phyloP scores from a whole-genome alignment of 352 stramenopile species.

The Globisporangium alternatum region DNA sequence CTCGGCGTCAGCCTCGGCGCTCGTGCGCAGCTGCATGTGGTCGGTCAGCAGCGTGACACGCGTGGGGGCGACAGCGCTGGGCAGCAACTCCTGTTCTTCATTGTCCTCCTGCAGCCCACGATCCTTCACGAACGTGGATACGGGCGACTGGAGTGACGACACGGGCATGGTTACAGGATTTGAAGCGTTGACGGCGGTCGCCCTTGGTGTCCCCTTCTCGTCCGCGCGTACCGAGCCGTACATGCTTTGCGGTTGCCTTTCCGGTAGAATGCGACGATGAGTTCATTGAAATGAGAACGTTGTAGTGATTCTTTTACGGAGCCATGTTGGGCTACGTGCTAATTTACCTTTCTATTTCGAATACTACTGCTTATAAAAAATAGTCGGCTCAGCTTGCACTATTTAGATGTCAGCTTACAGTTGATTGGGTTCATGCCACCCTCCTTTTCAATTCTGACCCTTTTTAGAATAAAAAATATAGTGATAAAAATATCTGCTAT shows the following conservation, averaged over 20 bases:
- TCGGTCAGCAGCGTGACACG: conserved; percentile 2
- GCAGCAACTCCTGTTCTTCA: neutral
- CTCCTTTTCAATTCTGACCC: no score
- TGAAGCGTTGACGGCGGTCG: neutral
- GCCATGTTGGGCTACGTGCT: neutral
- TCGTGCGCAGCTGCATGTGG: conserved; percentile 5
- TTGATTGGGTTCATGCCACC: no score
- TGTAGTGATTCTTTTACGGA: neutral
- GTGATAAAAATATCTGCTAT: no score
- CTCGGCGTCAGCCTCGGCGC: conserved; percentile 7
- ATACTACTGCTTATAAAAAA: no score
- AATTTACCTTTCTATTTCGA: neutral
- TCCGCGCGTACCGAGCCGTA: conserved; percentile 8
- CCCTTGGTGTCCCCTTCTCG: neutral
- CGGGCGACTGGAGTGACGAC: neutral
- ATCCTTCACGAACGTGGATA: neutral
- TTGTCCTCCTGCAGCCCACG: neutral
- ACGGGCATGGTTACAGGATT: neutral
- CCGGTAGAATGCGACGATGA: neutral
- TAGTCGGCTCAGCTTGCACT: no score
- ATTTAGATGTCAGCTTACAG: no score
- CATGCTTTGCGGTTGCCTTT: neutral
- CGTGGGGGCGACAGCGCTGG: neutral
- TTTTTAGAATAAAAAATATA: no score
- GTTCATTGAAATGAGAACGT: neutral